Evolutionary conservation across 768 basidiomycete genomes (phyloP).

Genomic region (Leccinum fibrillosum): DNA sequence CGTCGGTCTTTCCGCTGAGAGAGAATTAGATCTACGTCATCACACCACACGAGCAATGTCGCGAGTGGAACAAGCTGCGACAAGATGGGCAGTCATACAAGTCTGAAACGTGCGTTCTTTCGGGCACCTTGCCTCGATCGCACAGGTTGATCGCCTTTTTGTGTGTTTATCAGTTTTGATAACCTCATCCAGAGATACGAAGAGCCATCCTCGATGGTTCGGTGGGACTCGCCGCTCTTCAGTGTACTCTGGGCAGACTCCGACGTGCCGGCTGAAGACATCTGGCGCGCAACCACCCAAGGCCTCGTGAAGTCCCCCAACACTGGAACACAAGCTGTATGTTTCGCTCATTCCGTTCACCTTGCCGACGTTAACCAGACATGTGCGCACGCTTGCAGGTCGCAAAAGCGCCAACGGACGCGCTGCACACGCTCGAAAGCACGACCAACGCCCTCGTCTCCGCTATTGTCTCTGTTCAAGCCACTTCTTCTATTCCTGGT

Average conservation of each 20-base stretch:
- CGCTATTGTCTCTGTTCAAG: slow-evolving; percentile 65
- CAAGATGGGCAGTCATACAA: slow-evolving; percentile 51
- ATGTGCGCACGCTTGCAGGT: slow-evolving; percentile 40
- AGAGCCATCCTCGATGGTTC: slow-evolving; percentile 97
- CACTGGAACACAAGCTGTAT: slow-evolving; percentile 70
- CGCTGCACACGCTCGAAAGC: slow-evolving; percentile 80
- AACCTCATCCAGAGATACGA: slow-evolving; percentile 80
- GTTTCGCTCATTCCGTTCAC: slow-evolving; percentile 21
- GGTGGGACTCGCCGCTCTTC: slow-evolving; percentile 97
- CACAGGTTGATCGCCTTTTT: neutral
- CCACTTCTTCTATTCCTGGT: slow-evolving; percentile 44
- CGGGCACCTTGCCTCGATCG: neutral
- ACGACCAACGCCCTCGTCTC: slow-evolving; percentile 69
- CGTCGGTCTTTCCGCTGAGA: slow-evolving; percentile 3
- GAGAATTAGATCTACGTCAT: slow-evolving; percentile 67
- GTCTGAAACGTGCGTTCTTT: slow-evolving; percentile 58
- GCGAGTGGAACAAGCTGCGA: slow-evolving; percentile 66
- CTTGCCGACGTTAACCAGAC: neutral
- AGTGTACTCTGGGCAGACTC: slow-evolving; percentile 76
- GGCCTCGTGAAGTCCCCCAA: slow-evolving; percentile 86
- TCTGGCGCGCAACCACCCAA: slow-evolving; percentile 80
- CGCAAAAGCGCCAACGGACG: slow-evolving; percentile 82
- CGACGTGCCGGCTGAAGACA: slow-evolving; percentile 57
- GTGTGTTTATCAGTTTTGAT: slow-evolving; percentile 1
- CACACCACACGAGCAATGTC: slow-evolving; percentile 71